Evolutionary conservation across 108 stramenopile genomes (phyloP).

Genomic region (Cyclotella distinguenda): DNA sequence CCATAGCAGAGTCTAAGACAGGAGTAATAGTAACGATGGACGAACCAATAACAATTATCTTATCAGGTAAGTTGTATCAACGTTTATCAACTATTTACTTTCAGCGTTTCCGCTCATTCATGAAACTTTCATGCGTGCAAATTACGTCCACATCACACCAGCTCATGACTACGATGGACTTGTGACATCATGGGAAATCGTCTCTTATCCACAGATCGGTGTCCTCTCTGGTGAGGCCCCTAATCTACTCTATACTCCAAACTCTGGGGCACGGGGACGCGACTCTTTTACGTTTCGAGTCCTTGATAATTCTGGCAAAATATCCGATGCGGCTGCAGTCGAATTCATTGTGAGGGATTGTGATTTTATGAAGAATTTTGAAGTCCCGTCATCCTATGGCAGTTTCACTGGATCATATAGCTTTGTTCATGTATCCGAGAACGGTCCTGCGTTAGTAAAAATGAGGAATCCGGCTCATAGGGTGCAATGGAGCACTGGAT

Average conservation of each 20-base stretch:
- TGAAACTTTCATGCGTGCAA: no score
- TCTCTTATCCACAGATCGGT: constrained; percentile 5
- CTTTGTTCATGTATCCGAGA: constrained; percentile 32
- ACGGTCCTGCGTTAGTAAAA: constrained; percentile 14
- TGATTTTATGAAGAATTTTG: constrained; percentile 13
- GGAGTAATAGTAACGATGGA: not conserved
- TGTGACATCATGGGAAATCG: constrained; percentile 17
- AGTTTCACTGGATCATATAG: constrained; percentile 11
- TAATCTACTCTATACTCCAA: constrained; percentile 26
- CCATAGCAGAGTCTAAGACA: not conserved
- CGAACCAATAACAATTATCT: not conserved
- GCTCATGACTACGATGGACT: constrained; percentile 26
- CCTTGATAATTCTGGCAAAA: constrained; percentile 7
- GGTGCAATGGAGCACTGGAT: constrained; percentile 16
- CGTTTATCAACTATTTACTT: no score
- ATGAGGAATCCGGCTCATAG: constrained; percentile 22
- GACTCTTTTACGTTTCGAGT: constrained; percentile 23
- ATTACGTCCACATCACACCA: no score
- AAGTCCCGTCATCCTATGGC: constrained; percentile 10
- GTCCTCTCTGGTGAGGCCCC: constrained; percentile 12
- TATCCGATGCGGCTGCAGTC: constrained; percentile 11
- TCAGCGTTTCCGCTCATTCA: no score
- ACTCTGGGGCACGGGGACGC: constrained; percentile 4
- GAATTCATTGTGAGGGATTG: constrained; percentile 16
- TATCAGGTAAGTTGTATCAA: not conserved